Base-by-base conservation (phyloP, 2,329 filamentous ascomycete species). In the Monilinia aucupariae region DNA sequence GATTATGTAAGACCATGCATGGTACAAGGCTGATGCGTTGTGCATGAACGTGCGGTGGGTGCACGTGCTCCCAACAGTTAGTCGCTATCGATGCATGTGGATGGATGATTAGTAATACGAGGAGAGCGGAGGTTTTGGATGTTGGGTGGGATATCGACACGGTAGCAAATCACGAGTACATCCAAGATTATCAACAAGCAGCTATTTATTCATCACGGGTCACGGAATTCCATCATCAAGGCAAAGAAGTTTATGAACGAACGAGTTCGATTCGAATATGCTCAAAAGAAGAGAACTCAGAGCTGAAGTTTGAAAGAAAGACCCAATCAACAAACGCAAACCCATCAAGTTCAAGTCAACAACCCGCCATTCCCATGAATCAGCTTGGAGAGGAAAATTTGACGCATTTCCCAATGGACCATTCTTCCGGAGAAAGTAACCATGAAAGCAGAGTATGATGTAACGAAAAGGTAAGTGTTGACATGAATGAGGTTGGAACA, bases 21-120 rank as follows among this genome's bases (percentile, higher is more conserved):
- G 20, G 54, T 56, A 27, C 54, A 56, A 56, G 54, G 54, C 54
- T 56, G 54, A 56, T 13, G 41, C 22, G 22, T 34, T 47, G 13
- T n/a, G 41, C 54, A 47, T 56, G 54, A 56, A 47, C 54, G n/a
- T 32, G 41, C n/a, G 41, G 54, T 56, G 27, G 54, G 54, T 45
- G 41, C 41, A 30, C 27, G 27, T 30, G 27, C 3, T 30, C 3
- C 27, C 6, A 30, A 30, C 3, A 30, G 27, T 3, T 30, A 30
- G 3, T 30, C 27, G 27, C 3, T 30, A 30, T 30, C 27, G 6
- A 30, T n/a, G n/a, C n/a, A n/a, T n/a, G n/a, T n/a, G n/a, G n/a
- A n/a, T n/a, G n/a, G n/a, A n/a, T n/a, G n/a, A n/a, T n/a, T n/a
- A n/a, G n/a, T n/a, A n/a, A n/a, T n/a, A n/a, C n/a, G n/a, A n/a